Base-by-base conservation (phyloP, 768 basidiomycete genomes). In the Coprinopsis strossmayeri region DNA sequence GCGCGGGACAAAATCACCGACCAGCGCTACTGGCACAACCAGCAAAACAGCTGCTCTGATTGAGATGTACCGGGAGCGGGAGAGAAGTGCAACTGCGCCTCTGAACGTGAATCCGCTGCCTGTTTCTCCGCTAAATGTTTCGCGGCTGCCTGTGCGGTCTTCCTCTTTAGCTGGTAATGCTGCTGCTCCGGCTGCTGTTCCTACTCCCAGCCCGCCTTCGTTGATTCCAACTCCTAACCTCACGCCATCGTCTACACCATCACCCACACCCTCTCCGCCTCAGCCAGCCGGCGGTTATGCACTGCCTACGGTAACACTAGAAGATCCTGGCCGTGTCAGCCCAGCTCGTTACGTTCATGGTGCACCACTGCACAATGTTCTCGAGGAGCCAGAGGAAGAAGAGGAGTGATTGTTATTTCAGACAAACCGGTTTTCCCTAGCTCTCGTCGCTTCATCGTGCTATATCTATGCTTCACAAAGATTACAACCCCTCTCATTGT, bases 61-160 rank as follows among this genome's bases (percentile, higher is more conserved):
- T 55, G 87, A 90, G 62, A 86, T 91, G 86, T 91, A 89, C 57
- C 79, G 87, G 44, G 84, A 91, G 66, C 69, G 68, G 21, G 86
- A 81, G 70, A 78, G 74, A 56, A 76, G 71, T 35, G 59, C 65
- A 7, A 46, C 56, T 11, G 39, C 56, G 39, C 39, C 46, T 45
- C 40, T 42, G 21, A 44, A 46, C 26, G 45, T 54, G 13, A 47
- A 57, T 15, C 57, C 64, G 20, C 57, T 60, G 37, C 53, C 60
- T 46, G 57, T 61, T 50, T 55, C 65, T 7, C 70, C 68, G 25
- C 61, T 66, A 17, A 62, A 66, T 7, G 65, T 70, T 17, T 71
- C 72, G 12, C 63, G 69, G 46, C 63, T 70, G 35, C 74, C 73
- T 21, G 68, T 73, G 17, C 69, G 69, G 15, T 35, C 63, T 21